Percentiles rank a stretch among this genome's conserved stretches.
These are phyloP conservation scores for Cerrena zonata DNA, from an alignment of 1,284 basidiomycete species.

Conservation along the genomic window DNA sequence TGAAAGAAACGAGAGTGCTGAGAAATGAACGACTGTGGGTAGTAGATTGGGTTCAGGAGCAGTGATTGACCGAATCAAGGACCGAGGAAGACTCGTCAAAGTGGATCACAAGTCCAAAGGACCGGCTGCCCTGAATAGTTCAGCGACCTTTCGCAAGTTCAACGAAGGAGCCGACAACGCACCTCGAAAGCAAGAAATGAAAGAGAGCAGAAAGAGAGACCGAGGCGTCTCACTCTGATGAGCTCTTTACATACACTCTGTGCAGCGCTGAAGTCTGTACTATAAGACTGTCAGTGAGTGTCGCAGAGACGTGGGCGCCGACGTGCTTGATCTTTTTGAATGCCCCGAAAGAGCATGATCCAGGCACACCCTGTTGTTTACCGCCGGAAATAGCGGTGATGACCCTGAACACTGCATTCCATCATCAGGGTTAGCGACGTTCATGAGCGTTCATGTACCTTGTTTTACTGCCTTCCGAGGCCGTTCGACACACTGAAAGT, in stretches of 20 bases:
- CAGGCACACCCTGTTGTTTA: not conserved
- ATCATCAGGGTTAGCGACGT: not conserved
- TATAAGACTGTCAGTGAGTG: not conserved
- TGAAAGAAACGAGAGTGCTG: not conserved
- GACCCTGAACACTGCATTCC: not conserved
- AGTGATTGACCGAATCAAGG: not conserved
- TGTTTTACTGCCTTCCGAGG: no score
- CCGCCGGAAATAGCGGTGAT: not conserved
- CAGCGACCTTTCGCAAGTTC: not conserved
- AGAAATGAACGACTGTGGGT: not conserved
- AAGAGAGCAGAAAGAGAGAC: not conserved
- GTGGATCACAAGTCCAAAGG: not conserved
- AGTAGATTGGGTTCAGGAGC: not conserved
- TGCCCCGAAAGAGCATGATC: not conserved
- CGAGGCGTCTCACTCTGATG: not conserved
- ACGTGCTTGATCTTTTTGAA: not conserved
- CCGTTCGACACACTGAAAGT: no score
- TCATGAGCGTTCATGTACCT: no score
- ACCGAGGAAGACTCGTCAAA: not conserved
- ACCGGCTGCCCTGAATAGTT: not conserved
- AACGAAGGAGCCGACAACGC: not conserved
- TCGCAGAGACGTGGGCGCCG: not conserved
- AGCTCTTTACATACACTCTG: not conserved
- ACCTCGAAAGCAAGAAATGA: not conserved
- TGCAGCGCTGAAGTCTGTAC: not conserved